These are phyloP conservation scores for Leishmania major DNA, from an alignment of 208 protist genomes.

Conservation along the genomic window DNA sequence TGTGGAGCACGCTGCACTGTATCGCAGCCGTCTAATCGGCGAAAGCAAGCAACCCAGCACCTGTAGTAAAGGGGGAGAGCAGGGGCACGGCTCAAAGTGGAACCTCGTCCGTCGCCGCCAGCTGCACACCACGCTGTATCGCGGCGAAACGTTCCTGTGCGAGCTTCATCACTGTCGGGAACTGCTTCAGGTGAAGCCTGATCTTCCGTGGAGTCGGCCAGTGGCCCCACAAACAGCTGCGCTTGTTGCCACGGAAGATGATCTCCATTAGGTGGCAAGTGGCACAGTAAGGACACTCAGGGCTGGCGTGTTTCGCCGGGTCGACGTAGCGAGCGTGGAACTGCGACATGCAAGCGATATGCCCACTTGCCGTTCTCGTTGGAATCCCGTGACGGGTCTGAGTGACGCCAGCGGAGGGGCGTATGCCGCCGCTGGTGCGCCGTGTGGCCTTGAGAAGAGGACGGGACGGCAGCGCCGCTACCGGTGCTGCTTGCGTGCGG, in stretches of 20 bases:
- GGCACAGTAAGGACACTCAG: constrained; percentile 60
- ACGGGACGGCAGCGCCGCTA: neutral
- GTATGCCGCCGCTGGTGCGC: neutral
- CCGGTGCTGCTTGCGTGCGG: neutral
- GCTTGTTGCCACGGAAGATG: constrained; percentile 56
- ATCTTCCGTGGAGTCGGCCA: constrained; percentile 66
- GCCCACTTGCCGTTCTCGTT: neutral
- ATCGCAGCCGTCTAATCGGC: neutral
- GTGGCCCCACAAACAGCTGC: constrained; percentile 62
- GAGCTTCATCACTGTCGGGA: constrained; percentile 38
- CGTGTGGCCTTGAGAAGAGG: neutral
- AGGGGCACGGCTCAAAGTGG: constrained; percentile 4
- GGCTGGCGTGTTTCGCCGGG: constrained; percentile 44
- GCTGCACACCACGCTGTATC: constrained; percentile 33
- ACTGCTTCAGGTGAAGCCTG: constrained; percentile 42
- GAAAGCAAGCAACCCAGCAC: constrained; percentile 9
- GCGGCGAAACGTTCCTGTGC: constrained; percentile 42
- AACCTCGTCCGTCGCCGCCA: constrained; percentile 37
- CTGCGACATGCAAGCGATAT: constrained; percentile 43
- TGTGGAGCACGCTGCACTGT: neutral
- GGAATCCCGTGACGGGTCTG: neutral
- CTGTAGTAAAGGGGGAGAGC: neutral
- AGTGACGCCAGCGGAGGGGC: neutral
- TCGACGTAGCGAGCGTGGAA: constrained; percentile 63
- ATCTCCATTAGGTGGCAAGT: constrained; percentile 78